Conservation (phyloP, 805 yeast species). For the Candida endomychidarum region DNA sequence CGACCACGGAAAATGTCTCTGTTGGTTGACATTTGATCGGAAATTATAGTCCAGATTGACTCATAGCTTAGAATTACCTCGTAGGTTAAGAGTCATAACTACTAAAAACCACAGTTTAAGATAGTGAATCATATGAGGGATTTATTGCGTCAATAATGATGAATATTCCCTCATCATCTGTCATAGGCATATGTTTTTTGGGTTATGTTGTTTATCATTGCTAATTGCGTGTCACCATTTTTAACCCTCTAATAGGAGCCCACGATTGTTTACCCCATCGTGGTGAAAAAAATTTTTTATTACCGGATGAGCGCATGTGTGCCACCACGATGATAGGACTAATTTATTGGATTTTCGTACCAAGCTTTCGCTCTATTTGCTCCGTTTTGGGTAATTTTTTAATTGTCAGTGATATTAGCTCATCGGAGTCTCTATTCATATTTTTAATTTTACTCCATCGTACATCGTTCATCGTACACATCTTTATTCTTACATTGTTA, state of each 20-base stretch:
- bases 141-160: too few species aligned
- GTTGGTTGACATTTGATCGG: slow-evolving; percentile 8
- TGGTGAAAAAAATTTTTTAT: slow-evolving; percentile 4
- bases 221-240: too few species aligned
- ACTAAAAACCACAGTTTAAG: background rate
- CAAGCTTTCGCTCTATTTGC: slow-evolving; percentile 6
- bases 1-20: slow-evolving; percentile 8
- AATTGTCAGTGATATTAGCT: background rate
- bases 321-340: slow-evolving; percentile 1
- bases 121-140: too few species aligned
- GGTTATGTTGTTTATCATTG: too few species aligned
- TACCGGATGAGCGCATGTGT: slow-evolving; percentile 4
- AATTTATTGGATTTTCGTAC: background rate
- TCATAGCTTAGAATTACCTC: slow-evolving; percentile 1
- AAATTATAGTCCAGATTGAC: slow-evolving; percentile 4
- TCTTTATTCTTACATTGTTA: too few species aligned
- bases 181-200: too few species aligned
- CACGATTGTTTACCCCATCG: slow-evolving; percentile 5
- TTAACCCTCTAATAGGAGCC: background rate
- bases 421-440: too few species aligned
- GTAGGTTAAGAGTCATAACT: slow-evolving; percentile 2
- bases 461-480: too few species aligned
- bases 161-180: too few species aligned
- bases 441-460: too few species aligned
- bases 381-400: slow-evolving; percentile 1